phyloP scores from a whole-genome alignment of 148 eudicot species.

The Rhododendron vialii region DNA sequence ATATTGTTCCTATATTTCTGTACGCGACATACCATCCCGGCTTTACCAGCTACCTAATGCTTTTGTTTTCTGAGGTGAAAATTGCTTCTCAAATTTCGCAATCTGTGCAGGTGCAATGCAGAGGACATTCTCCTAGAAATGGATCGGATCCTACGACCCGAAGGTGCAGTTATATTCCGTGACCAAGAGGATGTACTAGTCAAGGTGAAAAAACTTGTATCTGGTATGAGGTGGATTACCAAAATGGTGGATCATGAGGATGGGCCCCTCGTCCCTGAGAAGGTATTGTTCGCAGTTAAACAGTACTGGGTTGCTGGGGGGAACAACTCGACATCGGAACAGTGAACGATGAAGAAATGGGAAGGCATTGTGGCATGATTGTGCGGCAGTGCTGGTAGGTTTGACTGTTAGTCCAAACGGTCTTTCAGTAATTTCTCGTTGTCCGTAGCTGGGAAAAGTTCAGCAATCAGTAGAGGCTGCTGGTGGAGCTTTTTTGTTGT shows the following conservation, averaged over 20 bases:
- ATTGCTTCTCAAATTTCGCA: not conserved
- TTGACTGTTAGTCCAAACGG: not conserved
- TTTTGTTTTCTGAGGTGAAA: not conserved
- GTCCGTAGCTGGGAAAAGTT: not conserved
- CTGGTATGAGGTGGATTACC: constrained; percentile 44
- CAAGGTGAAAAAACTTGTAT: constrained; percentile 33
- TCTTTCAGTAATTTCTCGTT: not conserved
- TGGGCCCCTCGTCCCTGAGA: constrained; percentile 37
- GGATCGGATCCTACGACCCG: constrained; percentile 45
- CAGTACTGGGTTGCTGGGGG: constrained; percentile 42
- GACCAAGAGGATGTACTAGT: constrained; percentile 38
- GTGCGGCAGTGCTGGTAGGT: not conserved
- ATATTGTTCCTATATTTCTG: not conserved
- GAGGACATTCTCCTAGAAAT: constrained; percentile 45
- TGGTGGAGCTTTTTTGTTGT: constrained; percentile 1
- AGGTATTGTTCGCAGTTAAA: constrained; percentile 38
- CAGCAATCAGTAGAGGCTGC: not conserved
- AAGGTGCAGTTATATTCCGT: constrained; percentile 40
- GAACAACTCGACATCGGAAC: constrained; percentile 19
- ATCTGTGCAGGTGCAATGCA: constrained; percentile 29
- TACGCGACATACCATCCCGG: not conserved
- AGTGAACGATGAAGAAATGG: not conserved
- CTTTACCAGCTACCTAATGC: not conserved
- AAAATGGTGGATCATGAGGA: constrained; percentile 48
- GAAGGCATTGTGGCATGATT: constrained; percentile 7